Conservation (phyloP, 176 grass and related monocot genomes). For the Oryza glumipatula region DNA sequence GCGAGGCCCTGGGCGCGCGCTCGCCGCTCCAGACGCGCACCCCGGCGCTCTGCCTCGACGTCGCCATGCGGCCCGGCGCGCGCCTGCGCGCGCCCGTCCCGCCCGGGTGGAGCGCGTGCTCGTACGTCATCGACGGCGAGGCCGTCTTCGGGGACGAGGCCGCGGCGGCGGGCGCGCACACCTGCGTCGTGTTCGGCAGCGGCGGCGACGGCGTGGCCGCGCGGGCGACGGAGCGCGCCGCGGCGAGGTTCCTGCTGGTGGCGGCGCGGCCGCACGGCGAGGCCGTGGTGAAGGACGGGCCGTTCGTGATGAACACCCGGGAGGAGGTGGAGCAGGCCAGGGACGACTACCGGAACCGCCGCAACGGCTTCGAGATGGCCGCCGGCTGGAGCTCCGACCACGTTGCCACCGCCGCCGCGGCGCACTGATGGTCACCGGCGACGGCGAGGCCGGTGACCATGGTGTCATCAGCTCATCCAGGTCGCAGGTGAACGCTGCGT, state of each 20-base stretch:
- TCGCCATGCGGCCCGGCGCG: conserved; percentile 60
- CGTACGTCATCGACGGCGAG: conserved; percentile 76
- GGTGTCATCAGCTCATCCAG: background rate
- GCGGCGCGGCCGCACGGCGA: conserved; percentile 73
- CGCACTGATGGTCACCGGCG: background rate
- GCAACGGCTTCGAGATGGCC: conserved; percentile 83
- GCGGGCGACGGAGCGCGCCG: background rate
- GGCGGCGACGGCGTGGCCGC: conserved; percentile 45
- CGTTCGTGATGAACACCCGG: conserved; percentile 79
- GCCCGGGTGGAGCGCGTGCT: conserved; percentile 65
- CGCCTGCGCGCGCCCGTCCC: conserved; percentile 51
- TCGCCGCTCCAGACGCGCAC: conserved; percentile 71
- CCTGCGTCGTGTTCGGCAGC: conserved; percentile 63
- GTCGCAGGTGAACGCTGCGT: background rate
- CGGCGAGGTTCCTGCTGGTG: conserved; percentile 55
- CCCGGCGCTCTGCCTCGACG: conserved; percentile 74
- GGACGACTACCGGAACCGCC: conserved; percentile 59
- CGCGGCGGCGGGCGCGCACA: conserved; percentile 30
- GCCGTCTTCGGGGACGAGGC: conserved; percentile 41
- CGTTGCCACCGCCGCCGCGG: background rate
- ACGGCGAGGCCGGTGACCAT: too few species aligned
- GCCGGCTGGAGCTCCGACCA: conserved; percentile 52
- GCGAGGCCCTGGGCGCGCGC: conserved; percentile 61
- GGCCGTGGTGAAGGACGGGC: conserved; percentile 53
- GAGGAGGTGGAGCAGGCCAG: conserved; percentile 73